Evolutionary conservation across 345 rosid species (phyloP).

Genomic region (Eucalyptus globulus): DNA sequence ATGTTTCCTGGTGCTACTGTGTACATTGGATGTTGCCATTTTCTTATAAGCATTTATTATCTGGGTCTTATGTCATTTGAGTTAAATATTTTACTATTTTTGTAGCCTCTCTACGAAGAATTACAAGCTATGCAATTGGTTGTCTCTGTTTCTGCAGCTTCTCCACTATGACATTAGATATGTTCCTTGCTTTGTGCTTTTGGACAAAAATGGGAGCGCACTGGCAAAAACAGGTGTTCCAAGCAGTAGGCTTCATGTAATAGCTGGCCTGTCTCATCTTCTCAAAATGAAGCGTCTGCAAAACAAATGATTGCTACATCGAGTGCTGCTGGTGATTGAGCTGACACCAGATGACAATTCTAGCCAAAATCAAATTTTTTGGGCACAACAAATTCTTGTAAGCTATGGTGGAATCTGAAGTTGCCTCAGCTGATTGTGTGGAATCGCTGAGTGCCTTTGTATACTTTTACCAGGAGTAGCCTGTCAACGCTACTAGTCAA

Average conservation of each 20-base stretch:
- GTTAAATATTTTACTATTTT: background rate
- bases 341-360: background rate
- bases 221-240: conserved; percentile 86
- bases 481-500: background rate
- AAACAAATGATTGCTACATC: background rate
- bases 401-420: background rate
- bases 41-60: background rate
- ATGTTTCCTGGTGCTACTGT: background rate
- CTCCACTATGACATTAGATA: conserved; percentile 82
- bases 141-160: conserved; percentile 34
- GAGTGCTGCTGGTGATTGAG: background rate
- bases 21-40: background rate
- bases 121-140: background rate
- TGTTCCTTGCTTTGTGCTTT: conserved; percentile 84
- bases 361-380: background rate
- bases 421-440: background rate
- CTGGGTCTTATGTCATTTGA: background rate
- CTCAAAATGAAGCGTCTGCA: conserved; percentile 56
- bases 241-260: conserved; percentile 72
- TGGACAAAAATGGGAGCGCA: conserved; percentile 79
- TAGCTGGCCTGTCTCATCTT: conserved; percentile 85
- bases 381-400: background rate
- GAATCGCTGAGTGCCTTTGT: background rate
- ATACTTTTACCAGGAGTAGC: background rate
- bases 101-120: conserved; percentile 81